phyloP scores from a whole-genome alignment of 305 asterid species.

The Andrographis paniculata region DNA sequence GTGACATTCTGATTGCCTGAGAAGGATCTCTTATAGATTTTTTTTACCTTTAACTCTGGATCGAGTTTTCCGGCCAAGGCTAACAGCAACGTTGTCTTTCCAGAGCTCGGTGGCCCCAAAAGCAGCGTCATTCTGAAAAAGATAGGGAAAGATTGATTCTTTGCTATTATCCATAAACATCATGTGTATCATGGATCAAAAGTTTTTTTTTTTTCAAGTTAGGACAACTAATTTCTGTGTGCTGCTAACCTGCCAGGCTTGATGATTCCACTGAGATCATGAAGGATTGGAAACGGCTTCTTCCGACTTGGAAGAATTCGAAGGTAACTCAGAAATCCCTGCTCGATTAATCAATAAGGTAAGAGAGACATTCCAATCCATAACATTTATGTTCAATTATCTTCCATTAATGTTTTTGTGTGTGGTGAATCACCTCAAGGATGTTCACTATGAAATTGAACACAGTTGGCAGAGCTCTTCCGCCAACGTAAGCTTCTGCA shows the following conservation, averaged over 20 bases:
- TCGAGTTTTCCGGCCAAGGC: slow-evolving; percentile 91
- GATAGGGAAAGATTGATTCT: neutral
- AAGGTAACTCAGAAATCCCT: slow-evolving; percentile 62
- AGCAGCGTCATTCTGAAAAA: slow-evolving; percentile 75
- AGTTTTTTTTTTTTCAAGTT: no score
- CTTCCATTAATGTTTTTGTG: no score
- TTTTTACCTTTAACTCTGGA: slow-evolving; percentile 47
- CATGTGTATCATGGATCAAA: no score
- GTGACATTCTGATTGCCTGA: neutral
- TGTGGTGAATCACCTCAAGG: slow-evolving; percentile 59
- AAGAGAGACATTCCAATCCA: neutral
- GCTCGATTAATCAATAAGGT: slow-evolving; percentile 4
- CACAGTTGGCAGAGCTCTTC: slow-evolving; percentile 86
- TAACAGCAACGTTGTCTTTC: slow-evolving; percentile 76
- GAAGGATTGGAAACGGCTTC: slow-evolving; percentile 73
- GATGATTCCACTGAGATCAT: slow-evolving; percentile 79
- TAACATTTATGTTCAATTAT: neutral
- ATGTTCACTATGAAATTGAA: slow-evolving; percentile 68
- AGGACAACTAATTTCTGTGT: no score
- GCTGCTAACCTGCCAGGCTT: slow-evolving; percentile 86
- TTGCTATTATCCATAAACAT: no score
- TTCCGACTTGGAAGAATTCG: slow-evolving; percentile 62
- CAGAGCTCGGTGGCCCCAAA: slow-evolving; percentile 91
- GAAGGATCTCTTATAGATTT: neutral
- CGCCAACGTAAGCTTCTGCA: slow-evolving; percentile 65